Conservation (phyloP, 371 early-diverging fungal species). For the Nematocida displodere region DNA sequence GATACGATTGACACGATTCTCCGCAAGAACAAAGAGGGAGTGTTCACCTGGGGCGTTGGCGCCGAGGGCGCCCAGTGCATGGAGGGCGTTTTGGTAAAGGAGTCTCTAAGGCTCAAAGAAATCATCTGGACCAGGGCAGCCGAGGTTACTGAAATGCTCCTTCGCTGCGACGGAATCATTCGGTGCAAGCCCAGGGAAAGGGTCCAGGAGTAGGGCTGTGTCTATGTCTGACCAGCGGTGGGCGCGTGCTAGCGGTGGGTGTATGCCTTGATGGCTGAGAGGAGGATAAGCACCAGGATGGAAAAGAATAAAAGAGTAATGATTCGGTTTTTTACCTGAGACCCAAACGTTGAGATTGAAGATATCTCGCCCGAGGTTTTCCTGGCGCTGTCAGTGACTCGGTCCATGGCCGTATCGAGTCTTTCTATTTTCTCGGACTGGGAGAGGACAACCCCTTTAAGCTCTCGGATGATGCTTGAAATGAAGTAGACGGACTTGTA, state of each 20-base stretch:
- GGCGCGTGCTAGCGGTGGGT: conserved; percentile 1
- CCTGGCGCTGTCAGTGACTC: conserved; percentile 8
- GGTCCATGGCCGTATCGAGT: conserved; percentile 46
- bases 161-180: conserved; percentile 95
- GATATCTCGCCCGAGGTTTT: conserved; percentile 27
- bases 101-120: conserved; percentile 90
- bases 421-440: conserved; percentile 56
- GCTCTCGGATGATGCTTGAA: conserved; percentile 25
- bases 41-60: conserved; percentile 73
- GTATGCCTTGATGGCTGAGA: conserved; percentile 40
- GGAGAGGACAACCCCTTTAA: conserved; percentile 43
- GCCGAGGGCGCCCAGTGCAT: conserved; percentile 71
- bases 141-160: conserved; percentile 95
- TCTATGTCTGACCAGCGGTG: no score
- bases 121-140: conserved; percentile 88
- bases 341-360: conserved; percentile 45
- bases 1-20: conserved; percentile 81
- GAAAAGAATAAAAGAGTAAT: conserved; percentile 41
- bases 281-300: conserved; percentile 34
- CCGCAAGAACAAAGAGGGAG: conserved; percentile 79
- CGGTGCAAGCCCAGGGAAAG: conserved; percentile 78
- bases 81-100: conserved; percentile 80
- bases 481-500: conserved; percentile 46
- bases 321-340: conserved; percentile 43
- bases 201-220: conserved; percentile 56